These are phyloP conservation scores for Trichoderma oligosporum DNA, from an alignment of 2,329 filamentous ascomycete genomes.

Conservation along the genomic window DNA sequence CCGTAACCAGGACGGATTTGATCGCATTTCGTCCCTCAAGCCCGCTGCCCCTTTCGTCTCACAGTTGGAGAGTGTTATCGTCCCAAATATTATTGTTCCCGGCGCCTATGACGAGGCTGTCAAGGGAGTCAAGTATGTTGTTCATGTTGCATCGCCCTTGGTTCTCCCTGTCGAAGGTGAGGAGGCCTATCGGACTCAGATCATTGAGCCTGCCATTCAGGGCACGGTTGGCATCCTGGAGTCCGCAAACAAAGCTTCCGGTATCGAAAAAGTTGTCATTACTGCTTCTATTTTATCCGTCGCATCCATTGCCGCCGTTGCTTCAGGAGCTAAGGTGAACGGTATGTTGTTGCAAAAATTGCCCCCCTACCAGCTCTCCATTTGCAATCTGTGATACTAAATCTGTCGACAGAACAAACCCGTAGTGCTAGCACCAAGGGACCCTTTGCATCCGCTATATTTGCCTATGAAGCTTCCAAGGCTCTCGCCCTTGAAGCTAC, in stretches of 20 bases:
- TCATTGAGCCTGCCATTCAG: slow-evolving; percentile 35
- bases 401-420: background rate
- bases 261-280: slow-evolving; percentile 41
- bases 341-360: background rate
- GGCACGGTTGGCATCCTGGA: slow-evolving; percentile 37
- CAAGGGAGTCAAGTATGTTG: slow-evolving; percentile 36
- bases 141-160: slow-evolving; percentile 32
- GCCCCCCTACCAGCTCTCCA: too few species aligned
- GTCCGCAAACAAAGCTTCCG: slow-evolving; percentile 32
- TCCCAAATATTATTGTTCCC: slow-evolving; percentile 36
- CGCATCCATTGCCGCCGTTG: background rate
- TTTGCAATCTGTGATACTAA: background rate
- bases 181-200: slow-evolving; percentile 16
- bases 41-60: slow-evolving; percentile 11
- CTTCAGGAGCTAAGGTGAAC: background rate
- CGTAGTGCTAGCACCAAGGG: slow-evolving; percentile 6
- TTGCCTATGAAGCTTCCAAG: slow-evolving; percentile 38
- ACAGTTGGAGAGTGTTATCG: slow-evolving; percentile 28
- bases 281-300: slow-evolving; percentile 37
- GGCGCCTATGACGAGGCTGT: slow-evolving; percentile 41
- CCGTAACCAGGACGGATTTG: slow-evolving; percentile 24
- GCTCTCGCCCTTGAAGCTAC: slow-evolving; percentile 32
- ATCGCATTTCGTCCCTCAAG: slow-evolving; percentile 20
- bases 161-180: background rate
- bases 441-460: slow-evolving; percentile 31